These are phyloP conservation scores for Teratosphaeria epicoccoides DNA, from an alignment of 2,329 filamentous ascomycete species.

Conservation along the genomic window DNA sequence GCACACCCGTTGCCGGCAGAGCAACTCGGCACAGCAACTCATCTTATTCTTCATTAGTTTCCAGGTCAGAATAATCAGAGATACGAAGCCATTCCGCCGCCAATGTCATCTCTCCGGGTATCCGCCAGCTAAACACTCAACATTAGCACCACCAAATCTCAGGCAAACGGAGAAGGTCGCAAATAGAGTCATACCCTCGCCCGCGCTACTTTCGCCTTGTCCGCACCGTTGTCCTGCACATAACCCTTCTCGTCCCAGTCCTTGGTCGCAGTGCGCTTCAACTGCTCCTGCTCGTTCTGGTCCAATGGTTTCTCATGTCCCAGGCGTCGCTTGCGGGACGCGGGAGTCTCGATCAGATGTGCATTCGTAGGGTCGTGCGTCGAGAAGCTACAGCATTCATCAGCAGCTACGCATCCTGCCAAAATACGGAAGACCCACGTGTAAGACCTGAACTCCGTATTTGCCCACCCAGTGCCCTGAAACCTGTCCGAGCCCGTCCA, in stretches of 20 bases:
- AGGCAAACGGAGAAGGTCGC: too few species aligned
- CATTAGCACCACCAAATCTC: background rate
- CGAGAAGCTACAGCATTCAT: constrained; percentile 37
- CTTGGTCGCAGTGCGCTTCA: constrained; percentile 17
- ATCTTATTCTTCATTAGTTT: too few species aligned
- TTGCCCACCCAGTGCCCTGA: constrained; percentile 58
- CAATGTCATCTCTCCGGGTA: background rate
- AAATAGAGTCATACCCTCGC: constrained; percentile 1
- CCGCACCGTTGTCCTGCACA: background rate
- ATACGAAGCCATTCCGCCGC: background rate
- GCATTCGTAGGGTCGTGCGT: constrained; percentile 27
- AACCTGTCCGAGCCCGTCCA: constrained; percentile 51
- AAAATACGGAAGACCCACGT: constrained; percentile 14
- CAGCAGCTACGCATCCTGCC: background rate
- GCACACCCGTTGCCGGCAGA: too few species aligned
- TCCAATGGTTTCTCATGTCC: constrained; percentile 23
- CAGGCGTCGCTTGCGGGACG: constrained; percentile 18
- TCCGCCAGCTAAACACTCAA: background rate
- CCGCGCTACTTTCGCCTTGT: background rate
- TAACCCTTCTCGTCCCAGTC: constrained; percentile 8
- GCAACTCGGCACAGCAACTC: too few species aligned
- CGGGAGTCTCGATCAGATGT: constrained; percentile 25
- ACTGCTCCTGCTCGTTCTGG: constrained; percentile 23
- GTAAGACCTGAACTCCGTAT: constrained; percentile 63
- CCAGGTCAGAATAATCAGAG: too few species aligned